phyloP scores from a whole-genome alignment of 768 basidiomycete genomes.

The Lentinula lateritia region DNA sequence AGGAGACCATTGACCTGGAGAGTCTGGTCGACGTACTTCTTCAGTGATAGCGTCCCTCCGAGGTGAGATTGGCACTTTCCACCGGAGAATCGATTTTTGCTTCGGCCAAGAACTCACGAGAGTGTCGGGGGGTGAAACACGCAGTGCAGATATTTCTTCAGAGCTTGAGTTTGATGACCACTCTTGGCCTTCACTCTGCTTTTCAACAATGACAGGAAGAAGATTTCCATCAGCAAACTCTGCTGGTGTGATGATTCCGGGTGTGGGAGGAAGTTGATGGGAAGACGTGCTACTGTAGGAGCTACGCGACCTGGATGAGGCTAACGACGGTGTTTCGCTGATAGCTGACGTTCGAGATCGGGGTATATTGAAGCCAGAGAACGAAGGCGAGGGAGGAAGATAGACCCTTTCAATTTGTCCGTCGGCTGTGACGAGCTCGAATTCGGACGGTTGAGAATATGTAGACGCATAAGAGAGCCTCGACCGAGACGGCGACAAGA shows the following conservation, averaged over 20 bases:
- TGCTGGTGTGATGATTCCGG: slow-evolving; percentile 25
- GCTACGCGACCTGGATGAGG: slow-evolving; percentile 34
- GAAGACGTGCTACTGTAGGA: slow-evolving; percentile 27
- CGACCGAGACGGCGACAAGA: slow-evolving; percentile 8
- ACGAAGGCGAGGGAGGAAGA: slow-evolving; percentile 12
- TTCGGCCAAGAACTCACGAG: slow-evolving; percentile 18
- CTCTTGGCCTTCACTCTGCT: slow-evolving; percentile 15
- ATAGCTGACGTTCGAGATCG: slow-evolving; percentile 21
- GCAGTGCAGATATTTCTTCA: not conserved
- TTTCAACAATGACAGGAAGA: slow-evolving; percentile 36
- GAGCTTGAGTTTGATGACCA: not conserved
- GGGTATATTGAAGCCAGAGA: slow-evolving; percentile 26
- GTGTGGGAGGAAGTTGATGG: slow-evolving; percentile 18
- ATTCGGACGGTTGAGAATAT: slow-evolving; percentile 28
- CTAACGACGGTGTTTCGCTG: slow-evolving; percentile 45
- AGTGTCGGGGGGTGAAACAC: not conserved
- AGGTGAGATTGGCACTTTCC: not conserved
- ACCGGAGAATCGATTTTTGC: slow-evolving; percentile 16
- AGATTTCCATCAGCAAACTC: slow-evolving; percentile 13
- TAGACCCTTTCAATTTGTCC: slow-evolving; percentile 16
- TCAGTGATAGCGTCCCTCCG: not conserved
- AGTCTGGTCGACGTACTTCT: slow-evolving; percentile 14
- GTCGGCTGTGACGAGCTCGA: slow-evolving; percentile 23
- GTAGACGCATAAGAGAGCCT: slow-evolving; percentile 5
- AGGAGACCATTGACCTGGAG: not conserved